Percentiles rank a stretch among this genome's conserved stretches.
Conservation (phyloP, 2,329 filamentous ascomycete genomes). For the Purpureocillium lavendulum region DNA sequence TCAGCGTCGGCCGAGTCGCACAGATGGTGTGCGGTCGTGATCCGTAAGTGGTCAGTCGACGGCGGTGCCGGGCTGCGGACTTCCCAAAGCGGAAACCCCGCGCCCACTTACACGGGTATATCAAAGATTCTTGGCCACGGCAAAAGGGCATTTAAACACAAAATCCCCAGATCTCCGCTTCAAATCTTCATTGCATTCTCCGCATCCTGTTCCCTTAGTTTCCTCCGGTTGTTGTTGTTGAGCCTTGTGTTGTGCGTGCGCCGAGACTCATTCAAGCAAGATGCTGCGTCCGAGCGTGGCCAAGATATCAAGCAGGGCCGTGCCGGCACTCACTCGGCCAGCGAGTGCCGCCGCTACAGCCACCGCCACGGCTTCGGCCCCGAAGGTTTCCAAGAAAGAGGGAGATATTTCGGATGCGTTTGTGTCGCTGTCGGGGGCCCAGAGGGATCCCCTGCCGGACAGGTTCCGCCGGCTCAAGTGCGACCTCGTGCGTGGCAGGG, state of each 20-base stretch:
- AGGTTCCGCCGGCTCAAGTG: constrained; percentile 49
- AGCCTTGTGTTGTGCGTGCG: no score
- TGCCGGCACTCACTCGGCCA: constrained; percentile 3
- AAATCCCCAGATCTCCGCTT: no score
- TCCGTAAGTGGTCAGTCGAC: neutral
- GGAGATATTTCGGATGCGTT: constrained; percentile 58
- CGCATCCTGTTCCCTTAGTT: no score
- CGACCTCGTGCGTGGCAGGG: constrained; percentile 40
- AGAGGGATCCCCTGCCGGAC: constrained; percentile 38
- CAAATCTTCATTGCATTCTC: no score
- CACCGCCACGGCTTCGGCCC: constrained; percentile 3
- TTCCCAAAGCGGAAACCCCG: constrained; percentile 21
- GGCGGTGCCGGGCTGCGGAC: constrained; percentile 12
- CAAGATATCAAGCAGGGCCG: constrained; percentile 3
- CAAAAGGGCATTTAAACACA: no score
- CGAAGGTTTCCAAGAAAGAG: constrained; percentile 35
- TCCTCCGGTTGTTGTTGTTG: no score
- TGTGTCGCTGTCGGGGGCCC: constrained; percentile 44
- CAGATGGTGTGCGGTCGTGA: neutral
- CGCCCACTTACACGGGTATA: constrained; percentile 5
- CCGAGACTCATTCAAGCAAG: no score
- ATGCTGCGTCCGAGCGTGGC: constrained; percentile 6
- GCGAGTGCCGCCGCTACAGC: constrained; percentile 7
- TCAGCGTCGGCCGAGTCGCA: no score
- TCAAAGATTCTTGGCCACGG: no score